Evolutionary conservation across 805 yeast species (phyloP).

Genomic region (Barnettozyma salicaria): DNA sequence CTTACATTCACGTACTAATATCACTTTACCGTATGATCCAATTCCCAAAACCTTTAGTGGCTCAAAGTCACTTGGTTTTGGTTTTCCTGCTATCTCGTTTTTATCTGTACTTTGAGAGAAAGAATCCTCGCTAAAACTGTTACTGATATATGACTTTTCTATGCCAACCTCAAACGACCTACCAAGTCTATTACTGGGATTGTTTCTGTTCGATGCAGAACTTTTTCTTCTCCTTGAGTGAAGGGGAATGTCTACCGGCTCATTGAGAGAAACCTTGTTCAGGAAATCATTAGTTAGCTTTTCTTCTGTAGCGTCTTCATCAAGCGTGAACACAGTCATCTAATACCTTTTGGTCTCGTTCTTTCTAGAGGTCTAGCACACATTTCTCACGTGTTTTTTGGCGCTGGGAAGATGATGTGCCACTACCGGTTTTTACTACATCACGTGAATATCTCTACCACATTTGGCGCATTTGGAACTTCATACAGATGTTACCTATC

Average conservation of each 20-base stretch:
- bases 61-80: slow-evolving; percentile 50
- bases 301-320: slow-evolving; percentile 17
- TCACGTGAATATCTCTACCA: too few species aligned
- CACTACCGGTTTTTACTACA: too few species aligned
- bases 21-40: slow-evolving; percentile 87
- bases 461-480: too few species aligned
- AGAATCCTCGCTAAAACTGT: background rate
- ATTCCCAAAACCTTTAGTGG: slow-evolving; percentile 74
- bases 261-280: slow-evolving; percentile 13
- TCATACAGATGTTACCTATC: too few species aligned
- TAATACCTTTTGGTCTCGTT: too few species aligned
- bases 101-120: background rate
- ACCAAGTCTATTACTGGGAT: slow-evolving; percentile 33
- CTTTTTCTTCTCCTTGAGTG: slow-evolving; percentile 21
- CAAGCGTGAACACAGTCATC: slow-evolving; percentile 23
- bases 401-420: too few species aligned
- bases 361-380: too few species aligned
- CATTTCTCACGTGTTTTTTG: too few species aligned
- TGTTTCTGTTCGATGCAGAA: slow-evolving; percentile 23
- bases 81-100: slow-evolving; percentile 13
- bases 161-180: slow-evolving; percentile 46
- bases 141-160: slow-evolving; percentile 31
- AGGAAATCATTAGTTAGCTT: slow-evolving; percentile 17
- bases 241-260: slow-evolving; percentile 14
- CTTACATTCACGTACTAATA: slow-evolving; percentile 59